phyloP scores from a whole-genome alignment of 225 moss, liverwort and hornwort species.

The Anthoceros angustus region DNA sequence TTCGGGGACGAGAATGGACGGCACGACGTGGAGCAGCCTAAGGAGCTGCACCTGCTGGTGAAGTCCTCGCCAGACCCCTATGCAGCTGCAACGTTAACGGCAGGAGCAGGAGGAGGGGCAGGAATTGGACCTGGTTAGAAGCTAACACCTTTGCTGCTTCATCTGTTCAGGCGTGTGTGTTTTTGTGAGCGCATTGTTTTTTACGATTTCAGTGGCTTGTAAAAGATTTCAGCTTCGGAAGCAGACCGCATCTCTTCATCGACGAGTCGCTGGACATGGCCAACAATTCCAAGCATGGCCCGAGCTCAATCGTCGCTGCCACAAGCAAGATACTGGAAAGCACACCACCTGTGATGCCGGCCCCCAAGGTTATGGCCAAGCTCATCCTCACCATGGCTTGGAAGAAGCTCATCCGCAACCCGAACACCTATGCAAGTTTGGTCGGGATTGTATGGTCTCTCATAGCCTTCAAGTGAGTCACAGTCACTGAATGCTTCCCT shows the following conservation, averaged over 20 bases:
- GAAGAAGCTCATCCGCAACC: slow-evolving; percentile 81
- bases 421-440: slow-evolving; percentile 79
- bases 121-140: too few relatives aligned
- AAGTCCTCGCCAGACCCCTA: slow-evolving; percentile 39
- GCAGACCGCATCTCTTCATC: slow-evolving; percentile 55
- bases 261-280: slow-evolving; percentile 72
- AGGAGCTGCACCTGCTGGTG: slow-evolving; percentile 71
- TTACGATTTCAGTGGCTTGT: slow-evolving; percentile 11
- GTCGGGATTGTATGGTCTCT: slow-evolving; percentile 76
- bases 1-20: slow-evolving; percentile 44
- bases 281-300: slow-evolving; percentile 73
- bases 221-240: slow-evolving; percentile 96
- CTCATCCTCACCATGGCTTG: slow-evolving; percentile 85
- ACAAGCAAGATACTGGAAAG: slow-evolving; percentile 66
- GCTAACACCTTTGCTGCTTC: neutral
- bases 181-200: neutral
- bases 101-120: neutral
- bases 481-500: neutral
- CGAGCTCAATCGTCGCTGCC: slow-evolving; percentile 69
- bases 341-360: slow-evolving; percentile 47
- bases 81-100: neutral
- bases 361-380: slow-evolving; percentile 65
- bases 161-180: neutral
- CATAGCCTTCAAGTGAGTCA: slow-evolving; percentile 55
- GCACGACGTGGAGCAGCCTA: slow-evolving; percentile 46